Percentiles rank a stretch among this genome's conserved stretches.
Evolutionary conservation across 164 flowering plant species (phyloP).

Genomic region (Saururus chinensis): DNA sequence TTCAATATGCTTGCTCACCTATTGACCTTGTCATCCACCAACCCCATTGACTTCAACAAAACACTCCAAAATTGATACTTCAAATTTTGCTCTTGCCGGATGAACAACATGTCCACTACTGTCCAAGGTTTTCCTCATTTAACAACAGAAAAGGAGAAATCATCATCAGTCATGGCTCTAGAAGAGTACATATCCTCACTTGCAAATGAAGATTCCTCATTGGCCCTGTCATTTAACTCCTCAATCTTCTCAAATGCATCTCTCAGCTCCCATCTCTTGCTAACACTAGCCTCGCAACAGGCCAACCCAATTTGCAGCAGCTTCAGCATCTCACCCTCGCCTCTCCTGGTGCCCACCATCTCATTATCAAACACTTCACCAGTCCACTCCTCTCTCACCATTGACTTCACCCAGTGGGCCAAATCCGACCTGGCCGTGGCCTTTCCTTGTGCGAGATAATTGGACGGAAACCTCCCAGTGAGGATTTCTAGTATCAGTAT

Average conservation of each 20-base stretch:
- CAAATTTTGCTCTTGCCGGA: neutral
- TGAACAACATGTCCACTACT: neutral
- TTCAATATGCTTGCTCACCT: neutral
- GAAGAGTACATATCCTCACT: slow-evolving; percentile 39
- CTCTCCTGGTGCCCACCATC: slow-evolving; percentile 26
- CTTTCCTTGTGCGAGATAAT: slow-evolving; percentile 20
- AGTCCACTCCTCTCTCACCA: slow-evolving; percentile 25
- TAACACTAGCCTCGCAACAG: slow-evolving; percentile 56
- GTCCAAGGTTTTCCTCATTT: neutral
- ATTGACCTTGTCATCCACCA: neutral
- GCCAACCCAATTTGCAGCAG: slow-evolving; percentile 51
- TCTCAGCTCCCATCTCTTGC: slow-evolving; percentile 49
- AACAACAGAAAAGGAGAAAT: slow-evolving; percentile 17
- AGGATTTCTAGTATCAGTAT: slow-evolving; percentile 62
- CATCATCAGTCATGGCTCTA: slow-evolving; percentile 38
- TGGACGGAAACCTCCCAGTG: slow-evolving; percentile 49
- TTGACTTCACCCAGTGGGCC: slow-evolving; percentile 46
- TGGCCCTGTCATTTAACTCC: slow-evolving; percentile 44
- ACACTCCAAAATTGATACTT: neutral
- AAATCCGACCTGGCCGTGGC: slow-evolving; percentile 21
- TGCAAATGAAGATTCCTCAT: slow-evolving; percentile 31
- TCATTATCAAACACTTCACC: slow-evolving; percentile 46
- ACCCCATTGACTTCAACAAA: neutral
- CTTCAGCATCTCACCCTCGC: slow-evolving; percentile 54
- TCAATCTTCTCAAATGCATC: slow-evolving; percentile 52